Conservation (phyloP, 1,284 basidiomycete species). For the Marasmius sp. region DNA sequence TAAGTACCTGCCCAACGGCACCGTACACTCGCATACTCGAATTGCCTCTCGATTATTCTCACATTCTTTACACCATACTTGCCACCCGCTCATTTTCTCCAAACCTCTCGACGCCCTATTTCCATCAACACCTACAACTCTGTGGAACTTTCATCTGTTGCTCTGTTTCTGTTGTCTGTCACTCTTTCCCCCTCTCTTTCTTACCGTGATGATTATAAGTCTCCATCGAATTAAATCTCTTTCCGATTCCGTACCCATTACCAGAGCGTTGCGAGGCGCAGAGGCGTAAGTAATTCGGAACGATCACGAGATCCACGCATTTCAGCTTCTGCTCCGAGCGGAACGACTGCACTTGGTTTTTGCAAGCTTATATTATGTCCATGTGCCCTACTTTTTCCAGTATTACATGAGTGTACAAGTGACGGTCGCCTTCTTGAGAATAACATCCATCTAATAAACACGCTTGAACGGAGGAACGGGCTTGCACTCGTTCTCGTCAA, state of each 20-base stretch:
- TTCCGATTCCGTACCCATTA: no score
- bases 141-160: not conserved
- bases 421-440: no score
- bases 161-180: not conserved
- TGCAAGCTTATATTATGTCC: not conserved
- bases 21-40: not conserved
- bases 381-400: no score
- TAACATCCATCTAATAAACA: conserved; percentile 56
- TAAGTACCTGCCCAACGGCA: not conserved
- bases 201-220: not conserved
- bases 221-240: not conserved
- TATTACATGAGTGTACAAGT: not conserved
- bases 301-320: not conserved
- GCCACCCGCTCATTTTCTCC: not conserved
- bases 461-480: conserved; percentile 86
- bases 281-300: not conserved
- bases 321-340: not conserved
- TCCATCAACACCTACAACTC: not conserved
- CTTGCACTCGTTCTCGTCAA: conserved; percentile 97
- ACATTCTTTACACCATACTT: not conserved
- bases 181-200: not conserved
- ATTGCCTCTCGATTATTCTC: not conserved
- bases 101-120: not conserved
- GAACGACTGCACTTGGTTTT: not conserved
- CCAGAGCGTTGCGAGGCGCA: no score